Evolutionary conservation across 495 filamentous ascomycete genomes (phyloP).

Genomic region (Usnea hakonensis): DNA sequence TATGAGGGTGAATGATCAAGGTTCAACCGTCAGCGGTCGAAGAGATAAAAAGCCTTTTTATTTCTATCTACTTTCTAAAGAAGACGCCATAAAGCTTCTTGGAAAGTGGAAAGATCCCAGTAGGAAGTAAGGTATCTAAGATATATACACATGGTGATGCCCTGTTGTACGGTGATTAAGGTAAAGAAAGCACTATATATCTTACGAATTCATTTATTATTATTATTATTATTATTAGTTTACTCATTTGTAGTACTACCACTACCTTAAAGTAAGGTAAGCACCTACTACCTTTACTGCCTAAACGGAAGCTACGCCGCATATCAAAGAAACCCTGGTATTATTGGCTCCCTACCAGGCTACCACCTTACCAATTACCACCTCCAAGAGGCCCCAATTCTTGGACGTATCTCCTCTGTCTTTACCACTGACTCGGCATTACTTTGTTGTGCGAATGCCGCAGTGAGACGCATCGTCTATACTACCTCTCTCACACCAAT

Average conservation of each 20-base stretch:
- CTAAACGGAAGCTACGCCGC: not conserved
- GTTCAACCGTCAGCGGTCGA: not conserved
- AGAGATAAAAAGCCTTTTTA: not conserved
- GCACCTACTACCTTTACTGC: too few species aligned
- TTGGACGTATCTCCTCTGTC: too few species aligned
- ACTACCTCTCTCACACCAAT: not conserved
- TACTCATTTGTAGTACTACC: too few species aligned
- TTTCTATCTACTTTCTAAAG: too few species aligned
- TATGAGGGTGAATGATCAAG: not conserved
- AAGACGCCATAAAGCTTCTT: not conserved
- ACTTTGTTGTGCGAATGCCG: not conserved
- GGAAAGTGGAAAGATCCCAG: too few species aligned
- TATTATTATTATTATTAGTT: too few species aligned
- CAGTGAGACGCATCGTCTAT: not conserved
- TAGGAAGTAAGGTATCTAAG: too few species aligned
- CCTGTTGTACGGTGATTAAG: not conserved
- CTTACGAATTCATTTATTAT: too few species aligned
- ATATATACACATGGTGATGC: not conserved
- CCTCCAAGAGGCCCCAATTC: too few species aligned
- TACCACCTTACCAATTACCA: not conserved
- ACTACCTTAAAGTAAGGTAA: too few species aligned
- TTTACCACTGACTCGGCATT: not conserved
- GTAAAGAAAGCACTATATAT: too few species aligned
- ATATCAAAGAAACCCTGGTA: not conserved
- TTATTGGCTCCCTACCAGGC: not conserved